Percentiles rank a stretch among this genome's conserved stretches.
These are phyloP conservation scores for Ceratocystis alfenasii DNA, from an alignment of 2,329 filamentous ascomycete species.

Conservation along the genomic window DNA sequence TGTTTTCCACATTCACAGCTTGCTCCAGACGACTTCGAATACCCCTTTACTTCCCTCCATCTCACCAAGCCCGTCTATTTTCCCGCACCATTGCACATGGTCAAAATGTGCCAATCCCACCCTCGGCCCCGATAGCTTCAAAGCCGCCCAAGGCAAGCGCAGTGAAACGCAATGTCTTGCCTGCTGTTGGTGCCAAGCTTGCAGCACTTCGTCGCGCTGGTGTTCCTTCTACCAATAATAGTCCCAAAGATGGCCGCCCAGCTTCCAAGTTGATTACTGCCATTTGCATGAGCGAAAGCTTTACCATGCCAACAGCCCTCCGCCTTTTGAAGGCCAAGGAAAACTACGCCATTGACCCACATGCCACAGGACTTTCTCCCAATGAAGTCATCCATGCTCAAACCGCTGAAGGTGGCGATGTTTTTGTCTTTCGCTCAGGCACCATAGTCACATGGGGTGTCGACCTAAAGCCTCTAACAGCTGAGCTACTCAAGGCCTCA, in stretches of 20 bases:
- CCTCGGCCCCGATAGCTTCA: neutral
- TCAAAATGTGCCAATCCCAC: neutral
- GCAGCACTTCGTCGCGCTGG: conserved; percentile 19
- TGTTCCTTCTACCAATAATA: neutral
- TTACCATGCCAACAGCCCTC: conserved; percentile 50
- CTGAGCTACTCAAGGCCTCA: conserved; percentile 62
- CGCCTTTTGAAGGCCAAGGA: conserved; percentile 43
- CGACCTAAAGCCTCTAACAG: conserved; percentile 61
- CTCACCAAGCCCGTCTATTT: neutral
- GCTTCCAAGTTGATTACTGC: conserved; percentile 36
- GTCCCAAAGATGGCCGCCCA: neutral
- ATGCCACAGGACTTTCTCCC: conserved; percentile 47
- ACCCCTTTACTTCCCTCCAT: neutral
- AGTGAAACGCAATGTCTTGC: conserved; percentile 7
- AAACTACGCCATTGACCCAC: conserved; percentile 50
- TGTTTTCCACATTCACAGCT: conserved; percentile 4
- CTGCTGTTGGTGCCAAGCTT: conserved; percentile 13
- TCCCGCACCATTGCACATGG: neutral
- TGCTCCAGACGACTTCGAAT: neutral
- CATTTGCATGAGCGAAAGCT: conserved; percentile 51
- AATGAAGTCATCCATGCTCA: conserved; percentile 53
- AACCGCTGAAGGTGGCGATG: conserved; percentile 58
- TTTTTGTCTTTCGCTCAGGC: conserved; percentile 92
- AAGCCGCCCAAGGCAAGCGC: conserved; percentile 13
- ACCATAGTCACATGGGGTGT: conserved; percentile 89